These are phyloP conservation scores for Colletotrichum sp. DNA, from an alignment of 2,329 filamentous ascomycete genomes.

Conservation along the genomic window DNA sequence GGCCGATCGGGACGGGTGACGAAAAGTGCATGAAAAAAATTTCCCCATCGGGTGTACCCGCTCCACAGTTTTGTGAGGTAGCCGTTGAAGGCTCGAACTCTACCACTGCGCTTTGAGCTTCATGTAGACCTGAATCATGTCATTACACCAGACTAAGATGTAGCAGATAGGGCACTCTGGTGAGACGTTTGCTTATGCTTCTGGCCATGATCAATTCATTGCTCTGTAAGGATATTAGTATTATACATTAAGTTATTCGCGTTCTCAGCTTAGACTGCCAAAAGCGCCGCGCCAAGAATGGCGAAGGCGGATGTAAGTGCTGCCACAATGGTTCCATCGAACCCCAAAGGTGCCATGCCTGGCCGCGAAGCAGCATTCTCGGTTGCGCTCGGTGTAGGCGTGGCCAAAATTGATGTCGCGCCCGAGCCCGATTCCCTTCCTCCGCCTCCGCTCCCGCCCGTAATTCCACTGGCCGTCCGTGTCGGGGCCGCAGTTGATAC, in stretches of 20 bases:
- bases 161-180: neutral
- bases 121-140: neutral
- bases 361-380: neutral
- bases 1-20: neutral
- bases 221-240: neutral
- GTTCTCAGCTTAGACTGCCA: neutral
- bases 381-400: neutral
- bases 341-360: neutral
- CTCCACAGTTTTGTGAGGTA: neutral
- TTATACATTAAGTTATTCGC: neutral
- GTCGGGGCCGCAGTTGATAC: neutral
- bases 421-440: neutral
- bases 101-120: neutral
- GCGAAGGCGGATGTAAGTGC: neutral
- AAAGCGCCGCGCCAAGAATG: neutral
- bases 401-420: neutral
- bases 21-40: conserved; percentile 16
- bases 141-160: neutral
- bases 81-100: neutral
- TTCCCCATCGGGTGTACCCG: conserved; percentile 13
- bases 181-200: neutral
- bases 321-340: neutral
- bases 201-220: neutral
- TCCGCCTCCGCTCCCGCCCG: neutral
- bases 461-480: neutral